These are phyloP conservation scores for Aspergillus asperescens DNA, from an alignment of 495 filamentous ascomycete genomes.

Conservation along the genomic window DNA sequence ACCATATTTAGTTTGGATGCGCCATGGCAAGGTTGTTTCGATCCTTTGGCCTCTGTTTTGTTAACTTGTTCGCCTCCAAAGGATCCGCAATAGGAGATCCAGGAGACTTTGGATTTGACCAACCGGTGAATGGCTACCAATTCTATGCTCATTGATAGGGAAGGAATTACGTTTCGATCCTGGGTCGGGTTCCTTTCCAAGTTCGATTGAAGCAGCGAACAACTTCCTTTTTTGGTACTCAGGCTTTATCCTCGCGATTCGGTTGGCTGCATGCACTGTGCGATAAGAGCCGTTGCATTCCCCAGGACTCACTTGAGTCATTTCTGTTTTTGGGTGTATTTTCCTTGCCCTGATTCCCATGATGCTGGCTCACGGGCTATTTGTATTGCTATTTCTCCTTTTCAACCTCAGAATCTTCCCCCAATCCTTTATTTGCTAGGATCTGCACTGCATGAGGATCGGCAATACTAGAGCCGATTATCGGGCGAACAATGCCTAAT, in stretches of 20 bases:
- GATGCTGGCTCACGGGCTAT: neutral
- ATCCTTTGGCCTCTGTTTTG: neutral
- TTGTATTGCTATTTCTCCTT: neutral
- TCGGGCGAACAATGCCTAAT: neutral
- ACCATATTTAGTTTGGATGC: neutral
- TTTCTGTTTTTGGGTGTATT: slow-evolving; percentile 11
- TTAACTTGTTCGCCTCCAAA: neutral
- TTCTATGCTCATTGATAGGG: neutral
- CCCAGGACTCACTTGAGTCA: neutral
- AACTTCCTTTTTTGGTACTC: slow-evolving; percentile 10
- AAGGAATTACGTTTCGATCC: neutral
- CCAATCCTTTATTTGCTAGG: neutral
- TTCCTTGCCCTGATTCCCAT: neutral
- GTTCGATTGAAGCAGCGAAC: too few species aligned
- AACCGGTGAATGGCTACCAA: neutral
- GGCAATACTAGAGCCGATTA: neutral
- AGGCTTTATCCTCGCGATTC: slow-evolving; percentile 10
- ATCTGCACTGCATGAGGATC: neutral
- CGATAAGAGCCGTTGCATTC: slow-evolving; percentile 2
- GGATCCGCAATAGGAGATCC: neutral
- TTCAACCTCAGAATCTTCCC: neutral
- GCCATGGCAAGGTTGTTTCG: neutral
- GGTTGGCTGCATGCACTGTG: slow-evolving; percentile 6
- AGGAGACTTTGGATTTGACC: neutral
- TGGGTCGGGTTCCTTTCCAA: too few species aligned